Evolutionary conservation across 495 filamentous ascomycete species (phyloP).

Genomic region (Penicillium herquei): DNA sequence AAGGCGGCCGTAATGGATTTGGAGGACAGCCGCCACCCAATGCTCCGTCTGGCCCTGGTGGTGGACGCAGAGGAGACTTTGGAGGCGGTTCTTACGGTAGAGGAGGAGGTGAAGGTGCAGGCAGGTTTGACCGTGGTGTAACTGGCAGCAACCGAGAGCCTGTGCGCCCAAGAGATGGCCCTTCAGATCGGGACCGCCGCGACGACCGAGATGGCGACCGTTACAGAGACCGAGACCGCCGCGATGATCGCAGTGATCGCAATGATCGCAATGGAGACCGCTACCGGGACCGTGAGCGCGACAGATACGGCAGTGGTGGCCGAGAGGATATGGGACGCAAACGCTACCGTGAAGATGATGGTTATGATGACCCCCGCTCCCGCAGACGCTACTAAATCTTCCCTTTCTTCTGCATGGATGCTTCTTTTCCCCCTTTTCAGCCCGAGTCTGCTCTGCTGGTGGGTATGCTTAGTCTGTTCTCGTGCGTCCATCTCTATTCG

Average conservation of each 20-base stretch:
- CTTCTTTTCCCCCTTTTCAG: conserved; percentile 20
- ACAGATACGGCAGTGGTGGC: conserved; percentile 39
- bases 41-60: conserved; percentile 77
- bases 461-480: conserved; percentile 46
- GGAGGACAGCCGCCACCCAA: conserved; percentile 68
- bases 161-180: conserved; percentile 48
- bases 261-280: conserved; percentile 20
- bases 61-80: conserved; percentile 53
- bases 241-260: conserved; percentile 22
- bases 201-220: conserved; percentile 58
- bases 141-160: conserved; percentile 57
- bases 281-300: conserved; percentile 29
- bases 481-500: conserved; percentile 52
- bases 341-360: conserved; percentile 54
- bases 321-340: conserved; percentile 60
- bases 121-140: conserved; percentile 47
- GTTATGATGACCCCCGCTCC: conserved; percentile 76
- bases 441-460: conserved; percentile 43
- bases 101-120: conserved; percentile 34
- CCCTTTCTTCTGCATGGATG: conserved; percentile 5
- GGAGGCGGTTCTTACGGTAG: conserved; percentile 35
- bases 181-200: conserved; percentile 53
- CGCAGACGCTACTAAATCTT: conserved; percentile 68
- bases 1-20: conserved; percentile 58
- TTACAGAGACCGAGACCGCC: conserved; percentile 51